These are phyloP conservation scores for Francoa sonchifolia DNA, from an alignment of 441 rosid species.

Conservation along the genomic window DNA sequence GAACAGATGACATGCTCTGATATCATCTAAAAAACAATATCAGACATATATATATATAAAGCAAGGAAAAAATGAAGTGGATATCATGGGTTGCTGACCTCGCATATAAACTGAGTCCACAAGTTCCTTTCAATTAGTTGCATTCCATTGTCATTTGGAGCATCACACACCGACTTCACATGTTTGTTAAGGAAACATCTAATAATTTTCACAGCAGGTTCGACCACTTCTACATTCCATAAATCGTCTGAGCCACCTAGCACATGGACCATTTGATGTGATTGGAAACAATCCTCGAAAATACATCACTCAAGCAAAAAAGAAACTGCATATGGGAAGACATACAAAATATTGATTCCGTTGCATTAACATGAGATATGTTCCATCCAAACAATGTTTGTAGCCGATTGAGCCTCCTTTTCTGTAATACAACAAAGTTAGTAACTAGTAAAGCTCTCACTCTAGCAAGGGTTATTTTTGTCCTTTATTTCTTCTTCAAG, in stretches of 20 bases:
- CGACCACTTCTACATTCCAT: constrained; percentile 59
- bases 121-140: constrained; percentile 39
- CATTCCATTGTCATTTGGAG: background rate
- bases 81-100: constrained; percentile 54
- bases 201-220: constrained; percentile 39
- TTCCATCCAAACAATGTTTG: constrained; percentile 64
- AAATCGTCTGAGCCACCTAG: constrained; percentile 51
- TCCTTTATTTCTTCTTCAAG: too few relatives aligned
- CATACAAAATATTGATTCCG: constrained; percentile 52
- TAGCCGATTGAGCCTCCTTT: constrained; percentile 55
- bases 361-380: constrained; percentile 54
- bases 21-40: too few relatives aligned
- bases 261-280: background rate
- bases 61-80: too few relatives aligned
- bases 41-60: too few relatives aligned
- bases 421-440: constrained; percentile 32
- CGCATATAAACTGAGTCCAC: constrained; percentile 73
- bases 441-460: background rate
- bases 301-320: background rate
- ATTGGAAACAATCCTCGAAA: constrained; percentile 5
- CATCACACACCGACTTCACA: constrained; percentile 8
- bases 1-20: too few relatives aligned
- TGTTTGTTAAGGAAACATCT: constrained; percentile 29
- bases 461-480: too few relatives aligned
- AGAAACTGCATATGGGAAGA: constrained; percentile 2